Conservation (phyloP, 495 filamentous ascomycete species). For the Glarea lozoyensis region DNA sequence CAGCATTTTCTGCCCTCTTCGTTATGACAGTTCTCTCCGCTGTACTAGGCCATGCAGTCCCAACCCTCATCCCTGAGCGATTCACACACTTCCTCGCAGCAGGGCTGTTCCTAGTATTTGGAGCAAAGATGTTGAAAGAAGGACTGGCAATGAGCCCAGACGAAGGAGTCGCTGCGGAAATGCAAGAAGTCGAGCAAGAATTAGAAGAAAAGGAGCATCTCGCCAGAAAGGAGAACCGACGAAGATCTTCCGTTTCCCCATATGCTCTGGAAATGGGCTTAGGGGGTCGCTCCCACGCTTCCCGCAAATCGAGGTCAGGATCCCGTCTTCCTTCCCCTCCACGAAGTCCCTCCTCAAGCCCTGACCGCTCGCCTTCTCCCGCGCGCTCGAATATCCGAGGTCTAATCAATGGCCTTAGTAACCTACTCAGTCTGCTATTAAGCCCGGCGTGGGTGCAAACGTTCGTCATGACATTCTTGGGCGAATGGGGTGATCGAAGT, state of each 20-base stretch:
- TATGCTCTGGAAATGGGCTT: conserved; percentile 59
- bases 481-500: conserved; percentile 95
- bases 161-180: conserved; percentile 87
- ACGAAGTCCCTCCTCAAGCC: conserved; percentile 50
- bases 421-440: conserved; percentile 77
- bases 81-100: conserved; percentile 83
- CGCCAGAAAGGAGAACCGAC: conserved; percentile 44
- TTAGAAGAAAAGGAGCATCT: conserved; percentile 85
- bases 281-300: conserved; percentile 21
- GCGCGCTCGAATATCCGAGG: conserved; percentile 26
- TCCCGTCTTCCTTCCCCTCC: conserved; percentile 51
- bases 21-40: conserved; percentile 97
- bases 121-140: conserved; percentile 75
- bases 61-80: conserved; percentile 79
- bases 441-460: conserved; percentile 98
- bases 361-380: conserved; percentile 35
- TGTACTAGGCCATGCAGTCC: conserved; percentile 87
- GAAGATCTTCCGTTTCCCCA: conserved; percentile 48
- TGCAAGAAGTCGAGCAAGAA: conserved; percentile 94
- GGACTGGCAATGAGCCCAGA: conserved; percentile 79
- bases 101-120: conserved; percentile 80
- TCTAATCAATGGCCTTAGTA: conserved; percentile 56
- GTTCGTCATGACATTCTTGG: conserved; percentile 97
- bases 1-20: conserved; percentile 83
- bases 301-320: conserved; percentile 48